Evolutionary conservation across 2,329 filamentous ascomycete species (phyloP), one percentile per base, ranked within the genome.

Genomic region (Metarhizium guizhouense): DNA sequence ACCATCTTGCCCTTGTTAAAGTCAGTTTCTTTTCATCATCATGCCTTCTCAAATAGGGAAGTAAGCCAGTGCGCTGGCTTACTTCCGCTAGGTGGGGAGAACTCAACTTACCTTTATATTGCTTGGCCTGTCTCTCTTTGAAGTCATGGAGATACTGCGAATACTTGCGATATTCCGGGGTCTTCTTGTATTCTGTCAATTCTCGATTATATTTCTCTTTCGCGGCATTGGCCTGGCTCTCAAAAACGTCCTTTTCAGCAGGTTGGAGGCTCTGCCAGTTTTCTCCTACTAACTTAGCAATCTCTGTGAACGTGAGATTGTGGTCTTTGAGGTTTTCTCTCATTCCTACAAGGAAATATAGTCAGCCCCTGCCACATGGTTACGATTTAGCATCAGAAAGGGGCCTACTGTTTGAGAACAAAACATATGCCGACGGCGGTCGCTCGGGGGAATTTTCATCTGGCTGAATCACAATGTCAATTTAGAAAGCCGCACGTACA

Each of bases 401-500:
- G 32, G 36, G 77, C 85, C 74, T 70, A 89, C 86, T 88, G 63
- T 93, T 93, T 0, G 89, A 92, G 65, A 94, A 94, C 16, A 93
- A 80, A 13, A 93, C 89, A 71, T 93, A 93, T 52, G 88, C 89
- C 4, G 88, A 93, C 0, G 88, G 87, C 1, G 89, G 87, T 29
- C 88, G 78, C 65, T 92, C 88, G 2, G 89, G 89, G 0, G 88
- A 88, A 72, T 89, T 84, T 57, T 90, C 86, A 62, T 94, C 89
- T 3, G 87, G 78, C 83, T 90, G 29, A 1, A 43, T 4, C 29
- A 4, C 10, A 10, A 38, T 32, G 54, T 55, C 45, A 58, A 48
- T 29, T 18, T 47, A 25, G 5, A 16, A 3, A 20, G 18, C 36
- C 51, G 10, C 18, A 18, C 16, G n/a, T 43, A 7, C 42, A 42